Conservation (phyloP, 2,329 filamentous ascomycete genomes). For the Apiospora sp. region DNA sequence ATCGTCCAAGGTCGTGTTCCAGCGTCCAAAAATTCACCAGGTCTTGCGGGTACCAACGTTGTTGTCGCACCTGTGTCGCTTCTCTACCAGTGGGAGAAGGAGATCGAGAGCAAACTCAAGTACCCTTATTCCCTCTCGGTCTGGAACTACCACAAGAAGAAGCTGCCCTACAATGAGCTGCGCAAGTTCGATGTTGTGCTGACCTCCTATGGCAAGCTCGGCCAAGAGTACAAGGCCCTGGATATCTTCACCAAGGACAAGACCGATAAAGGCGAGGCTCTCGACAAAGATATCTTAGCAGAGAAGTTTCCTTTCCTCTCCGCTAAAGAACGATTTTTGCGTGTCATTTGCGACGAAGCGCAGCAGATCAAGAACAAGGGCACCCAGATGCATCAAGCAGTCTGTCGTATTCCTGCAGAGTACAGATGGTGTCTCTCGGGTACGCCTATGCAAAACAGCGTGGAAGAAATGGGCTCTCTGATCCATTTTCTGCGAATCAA, state of each 20-base stretch:
- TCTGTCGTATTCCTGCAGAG: slow-evolving; percentile 62
- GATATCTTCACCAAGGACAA: slow-evolving; percentile 60
- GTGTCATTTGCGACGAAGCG: slow-evolving; percentile 80
- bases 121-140: slow-evolving; percentile 66
- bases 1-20: slow-evolving; percentile 58
- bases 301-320: slow-evolving; percentile 67
- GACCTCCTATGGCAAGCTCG: slow-evolving; percentile 78
- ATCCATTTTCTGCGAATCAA: slow-evolving; percentile 79
- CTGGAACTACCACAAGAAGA: slow-evolving; percentile 74
- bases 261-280: slow-evolving; percentile 47
- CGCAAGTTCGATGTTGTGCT: slow-evolving; percentile 75
- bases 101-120: slow-evolving; percentile 71
- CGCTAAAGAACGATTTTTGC: slow-evolving; percentile 66
- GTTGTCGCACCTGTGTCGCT: slow-evolving; percentile 38
- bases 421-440: slow-evolving; percentile 81
- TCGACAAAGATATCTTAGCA: slow-evolving; percentile 47
- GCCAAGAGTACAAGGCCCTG: slow-evolving; percentile 70
- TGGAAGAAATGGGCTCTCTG: slow-evolving; percentile 79
- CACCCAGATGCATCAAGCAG: slow-evolving; percentile 68
- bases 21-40: background rate
- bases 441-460: slow-evolving; percentile 88
- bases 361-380: slow-evolving; percentile 81
- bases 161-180: slow-evolving; percentile 66
- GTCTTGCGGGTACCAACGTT: slow-evolving; percentile 22
- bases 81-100: slow-evolving; percentile 40